Conservation (phyloP, 2,329 filamentous ascomycete genomes). For the Clarireedia hainanense region DNA sequence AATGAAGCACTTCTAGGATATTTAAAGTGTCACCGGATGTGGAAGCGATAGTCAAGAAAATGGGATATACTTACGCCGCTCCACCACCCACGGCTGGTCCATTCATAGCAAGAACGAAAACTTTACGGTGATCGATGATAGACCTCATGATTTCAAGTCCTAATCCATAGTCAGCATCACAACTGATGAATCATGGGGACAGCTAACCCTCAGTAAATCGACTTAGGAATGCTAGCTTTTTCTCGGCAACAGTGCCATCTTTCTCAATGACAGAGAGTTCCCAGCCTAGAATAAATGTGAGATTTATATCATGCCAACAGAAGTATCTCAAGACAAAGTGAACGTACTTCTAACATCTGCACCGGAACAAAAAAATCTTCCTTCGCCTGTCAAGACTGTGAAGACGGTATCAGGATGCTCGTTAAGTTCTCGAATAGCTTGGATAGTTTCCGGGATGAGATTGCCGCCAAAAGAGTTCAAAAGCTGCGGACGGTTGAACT, state of each 20-base stretch:
- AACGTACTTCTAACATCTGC: slow-evolving; percentile 37
- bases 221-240: slow-evolving; percentile 21
- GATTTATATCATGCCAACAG: background rate
- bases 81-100: slow-evolving; percentile 42
- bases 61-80: slow-evolving; percentile 28
- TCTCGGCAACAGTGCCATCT: slow-evolving; percentile 19
- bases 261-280: background rate
- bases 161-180: background rate
- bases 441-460: slow-evolving; percentile 35
- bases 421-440: slow-evolving; percentile 37
- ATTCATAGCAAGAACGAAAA: slow-evolving; percentile 42
- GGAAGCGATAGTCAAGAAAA: background rate
- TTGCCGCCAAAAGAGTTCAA: slow-evolving; percentile 42
- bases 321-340: background rate
- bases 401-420: slow-evolving; percentile 41
- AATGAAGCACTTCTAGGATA: background rate
- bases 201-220: slow-evolving; percentile 17
- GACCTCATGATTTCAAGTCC: slow-evolving; percentile 34
- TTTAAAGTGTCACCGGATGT: background rate
- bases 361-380: slow-evolving; percentile 42
- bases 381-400: slow-evolving; percentile 42
- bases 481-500: slow-evolving; percentile 41
- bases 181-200: background rate
- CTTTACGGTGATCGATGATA: slow-evolving; percentile 43
- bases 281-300: too few species aligned